These are phyloP conservation scores for Acanthamoeba lenticulata DNA, from an alignment of 208 protist genomes.

Conservation along the genomic window DNA sequence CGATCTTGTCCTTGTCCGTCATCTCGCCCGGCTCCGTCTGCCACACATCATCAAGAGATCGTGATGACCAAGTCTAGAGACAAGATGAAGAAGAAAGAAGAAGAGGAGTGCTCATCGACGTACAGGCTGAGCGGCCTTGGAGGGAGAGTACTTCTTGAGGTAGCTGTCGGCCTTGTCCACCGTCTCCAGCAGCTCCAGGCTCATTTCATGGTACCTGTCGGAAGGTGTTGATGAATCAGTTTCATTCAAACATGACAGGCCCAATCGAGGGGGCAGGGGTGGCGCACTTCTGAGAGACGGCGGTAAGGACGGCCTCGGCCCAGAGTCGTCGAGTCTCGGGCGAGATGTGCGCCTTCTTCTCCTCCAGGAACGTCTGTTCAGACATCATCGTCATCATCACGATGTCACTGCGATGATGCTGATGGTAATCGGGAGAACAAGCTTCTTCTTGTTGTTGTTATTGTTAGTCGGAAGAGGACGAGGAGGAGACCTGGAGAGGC, in stretches of 20 bases:
- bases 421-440: not conserved
- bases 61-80: no score
- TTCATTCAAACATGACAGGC: no score
- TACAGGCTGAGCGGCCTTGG: not conserved
- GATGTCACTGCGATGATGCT: not conserved
- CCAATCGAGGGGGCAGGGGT: not conserved
- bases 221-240: not conserved
- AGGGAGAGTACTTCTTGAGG: conserved; percentile 40
- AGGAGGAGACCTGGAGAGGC: conserved; percentile 16
- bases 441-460: no score
- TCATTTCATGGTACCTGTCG: conserved; percentile 29
- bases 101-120: not conserved
- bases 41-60: no score
- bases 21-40: conserved; percentile 2
- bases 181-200: conserved; percentile 16
- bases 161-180: conserved; percentile 5
- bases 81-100: not conserved
- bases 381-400: not conserved
- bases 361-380: conserved; percentile 53
- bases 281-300: conserved; percentile 4
- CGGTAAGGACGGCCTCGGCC: not conserved
- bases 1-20: conserved; percentile 46
- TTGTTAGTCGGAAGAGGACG: no score
- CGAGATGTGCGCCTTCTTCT: not conserved
- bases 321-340: not conserved